Evolutionary conservation across 805 yeast genomes (phyloP).

Genomic region (Teunomyces tritomae): DNA sequence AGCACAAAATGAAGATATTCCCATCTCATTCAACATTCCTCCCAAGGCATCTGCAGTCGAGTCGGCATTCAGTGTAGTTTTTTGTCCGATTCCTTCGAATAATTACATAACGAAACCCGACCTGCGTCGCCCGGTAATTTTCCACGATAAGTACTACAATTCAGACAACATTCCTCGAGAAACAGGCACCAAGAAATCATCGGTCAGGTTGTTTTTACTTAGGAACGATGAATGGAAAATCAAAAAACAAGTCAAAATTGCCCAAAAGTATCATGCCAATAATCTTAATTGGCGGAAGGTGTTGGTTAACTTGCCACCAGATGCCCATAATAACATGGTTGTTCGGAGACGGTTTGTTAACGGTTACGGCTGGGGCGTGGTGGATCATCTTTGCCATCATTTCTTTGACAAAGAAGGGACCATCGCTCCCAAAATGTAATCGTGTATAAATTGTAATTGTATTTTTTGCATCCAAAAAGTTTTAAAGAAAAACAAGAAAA

Average conservation of each 20-base stretch:
- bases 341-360: constrained; percentile 43
- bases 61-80: constrained; percentile 37
- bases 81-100: constrained; percentile 39
- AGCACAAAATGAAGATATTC: not conserved
- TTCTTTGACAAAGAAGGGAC: constrained; percentile 15
- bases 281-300: constrained; percentile 44
- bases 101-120: constrained; percentile 33
- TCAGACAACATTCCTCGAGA: constrained; percentile 28
- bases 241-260: constrained; percentile 40
- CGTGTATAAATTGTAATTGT: not conserved
- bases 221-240: constrained; percentile 33
- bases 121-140: constrained; percentile 33
- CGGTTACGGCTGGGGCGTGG: constrained; percentile 48
- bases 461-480: not conserved
- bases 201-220: constrained; percentile 16
- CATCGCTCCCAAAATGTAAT: not conserved
- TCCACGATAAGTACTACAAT: constrained; percentile 42
- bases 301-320: constrained; percentile 42
- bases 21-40: constrained; percentile 35
- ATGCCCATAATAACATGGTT: constrained; percentile 45
- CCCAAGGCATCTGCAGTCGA: constrained; percentile 44
- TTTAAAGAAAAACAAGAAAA: not conserved
- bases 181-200: constrained; percentile 1
- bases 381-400: constrained; percentile 37
- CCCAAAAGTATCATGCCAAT: constrained; percentile 38